A percentile compares a stretch with the other conserved stretches of the same genome.
phyloP scores from a whole-genome alignment of 1,139 yeast species.

The Wickerhamomyces sp. region DNA sequence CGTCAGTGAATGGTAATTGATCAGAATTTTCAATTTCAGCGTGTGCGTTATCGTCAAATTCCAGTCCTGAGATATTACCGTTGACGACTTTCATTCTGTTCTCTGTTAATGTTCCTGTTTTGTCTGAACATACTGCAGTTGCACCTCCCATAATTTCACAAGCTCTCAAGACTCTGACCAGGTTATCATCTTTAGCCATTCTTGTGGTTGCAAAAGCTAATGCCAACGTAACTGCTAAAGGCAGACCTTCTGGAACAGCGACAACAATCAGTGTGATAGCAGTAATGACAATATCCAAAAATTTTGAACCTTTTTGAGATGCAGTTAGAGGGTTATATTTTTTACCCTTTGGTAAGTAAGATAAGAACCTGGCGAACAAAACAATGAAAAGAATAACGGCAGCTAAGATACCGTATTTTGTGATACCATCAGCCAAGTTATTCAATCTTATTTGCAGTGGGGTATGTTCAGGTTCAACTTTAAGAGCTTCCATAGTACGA shows the following conservation, averaged over 20 bases:
- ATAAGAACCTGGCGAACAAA: conserved; percentile 70
- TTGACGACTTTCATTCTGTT: conserved; percentile 86
- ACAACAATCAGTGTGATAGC: conserved; percentile 92
- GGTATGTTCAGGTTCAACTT: conserved; percentile 73
- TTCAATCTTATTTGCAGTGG: conserved; percentile 85
- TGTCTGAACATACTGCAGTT: conserved; percentile 94
- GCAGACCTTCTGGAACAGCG: conserved; percentile 98
- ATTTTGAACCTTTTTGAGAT: conserved; percentile 78
- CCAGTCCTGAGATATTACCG: conserved; percentile 54
- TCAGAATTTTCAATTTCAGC: conserved; percentile 25
- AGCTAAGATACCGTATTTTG: conserved; percentile 86
- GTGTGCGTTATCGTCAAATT: conserved; percentile 28
- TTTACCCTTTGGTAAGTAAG: conserved; percentile 56
- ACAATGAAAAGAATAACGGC: conserved; percentile 76
- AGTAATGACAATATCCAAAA: conserved; percentile 82
- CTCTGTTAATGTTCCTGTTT: conserved; percentile 94
- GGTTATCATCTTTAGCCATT: conserved; percentile 94
- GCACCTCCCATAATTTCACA: conserved; percentile 99
- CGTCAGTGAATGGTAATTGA: conserved; percentile 33
- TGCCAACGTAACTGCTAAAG: conserved; percentile 93
- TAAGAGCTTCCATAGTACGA: conserved; percentile 77
- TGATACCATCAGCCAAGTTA: conserved; percentile 84
- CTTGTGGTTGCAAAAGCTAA: conserved; percentile 96
- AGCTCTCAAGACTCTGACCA: conserved; percentile 88
- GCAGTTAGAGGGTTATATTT: conserved; percentile 41